Conservation (phyloP, 495 filamentous ascomycete genomes). For the Penicillium fimorum region DNA sequence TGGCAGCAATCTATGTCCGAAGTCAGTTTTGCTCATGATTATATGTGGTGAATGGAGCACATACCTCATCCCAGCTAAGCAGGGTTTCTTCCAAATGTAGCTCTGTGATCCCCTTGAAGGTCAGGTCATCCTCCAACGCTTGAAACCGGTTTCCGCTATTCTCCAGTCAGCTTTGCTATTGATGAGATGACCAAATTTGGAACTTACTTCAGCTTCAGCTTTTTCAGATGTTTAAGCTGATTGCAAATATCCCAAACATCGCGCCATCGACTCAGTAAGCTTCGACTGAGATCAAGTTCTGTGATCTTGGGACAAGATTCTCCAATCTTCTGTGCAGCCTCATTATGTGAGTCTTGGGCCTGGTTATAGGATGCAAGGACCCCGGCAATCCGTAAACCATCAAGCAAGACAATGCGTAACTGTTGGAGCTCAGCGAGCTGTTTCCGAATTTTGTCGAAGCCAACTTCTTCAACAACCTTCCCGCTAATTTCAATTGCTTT, state of each 20-base stretch:
- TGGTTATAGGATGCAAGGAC: constrained; percentile 34
- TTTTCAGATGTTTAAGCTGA: constrained; percentile 59
- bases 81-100: constrained; percentile 73
- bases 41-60: constrained; percentile 2
- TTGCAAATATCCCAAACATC: constrained; percentile 68
- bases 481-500: constrained; percentile 68
- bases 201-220: constrained; percentile 68
- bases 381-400: constrained; percentile 62
- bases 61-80: constrained; percentile 69
- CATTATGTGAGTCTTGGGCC: constrained; percentile 31
- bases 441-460: constrained; percentile 87
- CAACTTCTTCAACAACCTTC: constrained; percentile 91
- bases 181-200: background rate
- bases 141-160: constrained; percentile 75
- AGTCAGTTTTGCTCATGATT: constrained; percentile 10
- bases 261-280: constrained; percentile 66
- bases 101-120: constrained; percentile 59
- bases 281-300: constrained; percentile 85
- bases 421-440: constrained; percentile 75
- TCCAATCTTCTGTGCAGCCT: constrained; percentile 30
- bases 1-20: constrained; percentile 35
- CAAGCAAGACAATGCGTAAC: constrained; percentile 76
- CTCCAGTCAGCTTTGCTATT: constrained; percentile 16
- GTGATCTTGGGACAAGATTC: constrained; percentile 58
- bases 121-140: constrained; percentile 36